Evolutionary conservation across 345 rosid genomes (phyloP).

Genomic region (Rhizophora mangle): DNA sequence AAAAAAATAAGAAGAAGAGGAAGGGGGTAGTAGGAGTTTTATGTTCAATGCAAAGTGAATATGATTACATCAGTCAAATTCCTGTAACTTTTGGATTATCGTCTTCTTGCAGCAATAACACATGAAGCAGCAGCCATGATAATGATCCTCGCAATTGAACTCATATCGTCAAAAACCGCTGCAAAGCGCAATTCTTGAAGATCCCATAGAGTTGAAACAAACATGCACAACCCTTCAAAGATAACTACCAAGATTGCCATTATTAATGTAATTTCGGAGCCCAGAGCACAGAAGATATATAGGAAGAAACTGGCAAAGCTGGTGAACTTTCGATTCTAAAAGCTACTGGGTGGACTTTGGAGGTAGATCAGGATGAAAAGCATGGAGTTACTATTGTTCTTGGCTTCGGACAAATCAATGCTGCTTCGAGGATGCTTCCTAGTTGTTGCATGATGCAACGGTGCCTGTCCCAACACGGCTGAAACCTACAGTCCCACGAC

Average conservation of each 20-base stretch:
- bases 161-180: conserved; percentile 38
- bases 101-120: conserved; percentile 25
- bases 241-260: conserved; percentile 35
- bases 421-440: conserved; percentile 41
- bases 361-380: too few species aligned
- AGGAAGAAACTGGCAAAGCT: too few species aligned
- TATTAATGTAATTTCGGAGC: not conserved
- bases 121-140: conserved; percentile 46
- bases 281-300: not conserved
- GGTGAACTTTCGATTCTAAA: too few species aligned
- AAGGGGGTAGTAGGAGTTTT: not conserved
- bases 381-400: too few species aligned
- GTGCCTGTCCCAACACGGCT: too few species aligned
- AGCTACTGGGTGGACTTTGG: too few species aligned
- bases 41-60: too few species aligned
- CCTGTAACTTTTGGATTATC: not conserved
- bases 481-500: too few species aligned
- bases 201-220: conserved; percentile 53
- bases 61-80: too few species aligned
- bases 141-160: conserved; percentile 31
- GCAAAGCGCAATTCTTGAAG: conserved; percentile 52
- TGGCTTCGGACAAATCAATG: not conserved
- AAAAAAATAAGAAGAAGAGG: not conserved
- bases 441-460: too few species aligned
- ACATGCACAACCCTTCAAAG: conserved; percentile 32